Conservation (phyloP, 2,329 filamentous ascomycete genomes). For the Aureobasidium sp. region DNA sequence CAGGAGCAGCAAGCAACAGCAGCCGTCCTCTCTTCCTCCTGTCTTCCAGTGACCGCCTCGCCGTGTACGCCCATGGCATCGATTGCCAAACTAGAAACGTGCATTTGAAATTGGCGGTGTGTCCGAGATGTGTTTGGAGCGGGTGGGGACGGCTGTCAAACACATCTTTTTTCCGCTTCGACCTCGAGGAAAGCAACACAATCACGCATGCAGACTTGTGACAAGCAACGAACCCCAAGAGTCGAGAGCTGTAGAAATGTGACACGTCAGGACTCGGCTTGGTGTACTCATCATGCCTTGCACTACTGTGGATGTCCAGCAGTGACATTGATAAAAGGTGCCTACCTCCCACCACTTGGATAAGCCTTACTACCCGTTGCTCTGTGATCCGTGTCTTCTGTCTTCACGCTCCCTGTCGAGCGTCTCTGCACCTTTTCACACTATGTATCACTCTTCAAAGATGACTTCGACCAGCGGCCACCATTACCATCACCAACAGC, state of each 20-base stretch:
- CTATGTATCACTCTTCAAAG: constrained; percentile 6
- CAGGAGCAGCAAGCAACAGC: constrained; percentile 9
- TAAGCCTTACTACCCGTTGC: neutral
- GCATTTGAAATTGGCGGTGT: constrained; percentile 15
- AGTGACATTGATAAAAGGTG: constrained; percentile 1
- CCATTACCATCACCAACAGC: constrained; percentile 9
- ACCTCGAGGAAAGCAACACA: constrained; percentile 10
- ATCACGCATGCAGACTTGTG: constrained; percentile 14
- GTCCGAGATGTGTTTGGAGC: constrained; percentile 10
- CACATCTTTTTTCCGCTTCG: constrained; percentile 7
- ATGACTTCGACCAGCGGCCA: neutral
- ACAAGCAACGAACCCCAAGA: constrained; percentile 11
- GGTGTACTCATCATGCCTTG: constrained; percentile 12
- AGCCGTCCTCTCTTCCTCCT: constrained; percentile 3
- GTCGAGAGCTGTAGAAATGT: constrained; percentile 10
- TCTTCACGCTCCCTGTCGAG: neutral
- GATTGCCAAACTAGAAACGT: constrained; percentile 11
- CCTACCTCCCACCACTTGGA: neutral
- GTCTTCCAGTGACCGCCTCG: constrained; percentile 6
- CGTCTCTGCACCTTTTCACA: neutral
- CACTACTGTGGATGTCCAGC: neutral
- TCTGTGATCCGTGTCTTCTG: neutral
- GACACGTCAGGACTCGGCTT: constrained; percentile 14
- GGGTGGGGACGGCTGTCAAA: constrained; percentile 15
- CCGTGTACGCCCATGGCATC: constrained; percentile 1